Base-by-base conservation (phyloP, 352 stramenopile genomes). In the Pythium sukuiense region DNA sequence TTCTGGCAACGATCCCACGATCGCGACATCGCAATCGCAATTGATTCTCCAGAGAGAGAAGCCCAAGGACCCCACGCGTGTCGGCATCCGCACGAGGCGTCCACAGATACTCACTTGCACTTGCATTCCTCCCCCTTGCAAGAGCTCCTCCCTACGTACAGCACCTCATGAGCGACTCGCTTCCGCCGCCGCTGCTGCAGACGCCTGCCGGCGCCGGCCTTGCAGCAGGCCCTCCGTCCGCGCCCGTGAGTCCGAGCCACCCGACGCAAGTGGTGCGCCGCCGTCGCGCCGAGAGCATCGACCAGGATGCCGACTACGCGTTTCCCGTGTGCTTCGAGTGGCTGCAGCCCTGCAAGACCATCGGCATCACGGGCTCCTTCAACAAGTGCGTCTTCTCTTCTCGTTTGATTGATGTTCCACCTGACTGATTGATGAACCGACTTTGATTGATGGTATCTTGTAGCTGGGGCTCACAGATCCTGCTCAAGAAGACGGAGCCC, bases 391-490 rank as follows among this genome's bases (percentile, higher is more conserved):
- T 64, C 8, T 9, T 45, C 9, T 20, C n/a, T 32, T 53, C 24
- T 30, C 12, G 13, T 14, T 48, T 57, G 30, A 46, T 14, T 61
- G 13, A 33, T 61, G 26, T 24, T 24, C 20, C 20, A 3, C 20
- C 58, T 12, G 29, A 29, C 3, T 27, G 45, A 52, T 29, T 52
- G 45, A 29, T 13, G 18, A 18, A 13, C 20, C 52, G 9, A 3
- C 30, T 6, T 29, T 59, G 53, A 2, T 8, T 61, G 35, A 43
- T 41, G 26, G 46, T 41, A 24, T 30, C 26, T 2, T 48, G 27
- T 59, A 94, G 85, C 59, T 94, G 86, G 86, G 86, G 86, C 7
- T 90, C 85, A 11, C 85, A 94, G 74, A 83, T 92, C 37, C 30
- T 82, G 48, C 72, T 94, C 37, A 75, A 88, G 63, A 62, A 62